Evolutionary conservation across 179 eudicot species (phyloP), one percentile per base, ranked within the genome.

Genomic region (Sideroxylon spinosum): DNA sequence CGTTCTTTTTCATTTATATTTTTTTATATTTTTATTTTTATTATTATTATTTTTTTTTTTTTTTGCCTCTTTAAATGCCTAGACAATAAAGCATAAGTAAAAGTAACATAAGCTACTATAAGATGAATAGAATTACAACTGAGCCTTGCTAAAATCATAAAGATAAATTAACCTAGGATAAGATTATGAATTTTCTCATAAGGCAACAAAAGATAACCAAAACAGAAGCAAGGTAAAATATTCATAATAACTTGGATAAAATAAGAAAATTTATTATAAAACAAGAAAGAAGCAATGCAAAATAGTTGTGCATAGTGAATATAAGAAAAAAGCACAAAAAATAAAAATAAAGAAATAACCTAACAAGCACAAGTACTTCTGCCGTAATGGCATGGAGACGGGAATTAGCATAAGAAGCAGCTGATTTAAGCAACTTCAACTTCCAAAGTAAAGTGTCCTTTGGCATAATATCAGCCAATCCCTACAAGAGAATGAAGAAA

Each of bases 291-390:
- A 78, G 26, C 64, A 28, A 55, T 14, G 25, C 5, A 19, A 10
- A 48, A 44, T 14, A 59, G 4, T 26, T 56, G 26, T 17, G 63
- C 48, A 66, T 28, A 10, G 16, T 6, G 14, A 22, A 61, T 23
- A 50, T 8, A 11, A 49, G 14, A 75, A 44, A 37, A 20, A 46
- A 6, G 29, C 74, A 48, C 37, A 71, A 1, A 65, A 7, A 9
- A 20, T 10, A 17, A 37, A 37, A 37, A 7, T 5, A 73, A 52
- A 66, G 52, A 28, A 53, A 62, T 28, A 68, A 85, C 97, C 98
- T 90, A 79, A 95, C 97, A 81, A 94, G 93, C 83, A 94, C 86
- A 76, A 94, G 97, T 67, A 91, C 97, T 88, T 93, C 89, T 76
- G 93, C 92, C 50, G 84, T 91, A 56, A 94, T 86, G 60, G 89